Evolutionary conservation across 345 rosid species (phyloP), one percentile per base, ranked within the genome.

Genomic region (Heritiera fomes): DNA sequence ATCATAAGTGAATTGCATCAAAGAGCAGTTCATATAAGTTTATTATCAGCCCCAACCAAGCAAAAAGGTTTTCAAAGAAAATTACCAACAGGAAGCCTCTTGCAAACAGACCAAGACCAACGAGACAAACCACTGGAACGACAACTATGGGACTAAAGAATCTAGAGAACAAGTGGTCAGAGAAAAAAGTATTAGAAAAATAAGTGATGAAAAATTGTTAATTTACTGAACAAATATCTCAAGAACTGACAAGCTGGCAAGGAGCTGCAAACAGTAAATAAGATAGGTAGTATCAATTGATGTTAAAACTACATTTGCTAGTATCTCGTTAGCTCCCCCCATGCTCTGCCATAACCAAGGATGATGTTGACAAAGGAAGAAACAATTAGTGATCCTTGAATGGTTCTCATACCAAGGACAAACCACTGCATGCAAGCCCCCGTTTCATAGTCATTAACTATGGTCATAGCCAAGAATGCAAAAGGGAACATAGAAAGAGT

Each of bases 51-150:
- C 23, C 64, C 23, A 13, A 60, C 62, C 62, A 75, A 73, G 46
- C 13, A 17, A 3, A 32, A 43, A 4, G 71, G 30, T 23, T 7
- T 43, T 49, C 38, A 38, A 56, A 75, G 80, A 84, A n/a, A 68
- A 78, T 86, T 90, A 96, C 99, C 97, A 88, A 79, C 15, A 98
- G 94, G 82, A 96, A 96, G 80, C 97, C 99, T 83, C 98, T 89
- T 59, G 77, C 17, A 77, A 92, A 96, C 45, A 96, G 79, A 75
- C 98, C 98, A 83, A 96, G 98, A 78, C 97, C 92, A 46, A 91
- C 89, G 49, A 91, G 78, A 82, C 86, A 81, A 84, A 94, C 98
- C 68, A 92, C 87, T 1, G 99, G 97, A 62, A 87, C 95, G 50
- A 94, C 74, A 52, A 87, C 76, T 69, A 96, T 84, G 46, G 99